Conservation (phyloP, 139 green algal species). For the Volvox reticuliferus region DNA sequence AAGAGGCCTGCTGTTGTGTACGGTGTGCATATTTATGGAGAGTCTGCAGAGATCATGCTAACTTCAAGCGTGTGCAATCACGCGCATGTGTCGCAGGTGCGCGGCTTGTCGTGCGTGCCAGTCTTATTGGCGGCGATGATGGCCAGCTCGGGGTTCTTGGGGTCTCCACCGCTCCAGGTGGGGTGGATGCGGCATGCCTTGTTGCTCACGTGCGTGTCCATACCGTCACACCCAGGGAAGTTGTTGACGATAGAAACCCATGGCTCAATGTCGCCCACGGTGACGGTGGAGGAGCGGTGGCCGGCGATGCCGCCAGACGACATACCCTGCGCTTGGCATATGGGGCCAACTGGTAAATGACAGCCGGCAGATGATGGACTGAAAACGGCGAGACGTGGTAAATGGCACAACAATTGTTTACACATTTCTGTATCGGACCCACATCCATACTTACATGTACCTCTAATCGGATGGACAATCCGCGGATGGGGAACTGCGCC, state of each 20-base stretch:
- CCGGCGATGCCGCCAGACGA: constrained; percentile 26
- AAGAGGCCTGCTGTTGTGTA: too few species aligned
- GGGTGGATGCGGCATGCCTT: not conserved
- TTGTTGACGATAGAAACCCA: constrained; percentile 14
- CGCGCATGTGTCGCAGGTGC: constrained; percentile 16
- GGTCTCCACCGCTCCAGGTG: not conserved
- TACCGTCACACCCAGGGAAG: constrained; percentile 42
- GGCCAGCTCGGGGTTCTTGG: not conserved
- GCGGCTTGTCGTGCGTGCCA: constrained; percentile 30
- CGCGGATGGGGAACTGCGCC: constrained; percentile 27
- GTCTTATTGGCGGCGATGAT: not conserved
- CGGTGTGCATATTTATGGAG: too few species aligned
- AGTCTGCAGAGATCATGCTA: too few species aligned
- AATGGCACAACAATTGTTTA: too few species aligned
- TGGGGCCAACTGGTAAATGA: not conserved
- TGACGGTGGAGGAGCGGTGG: constrained; percentile 42
- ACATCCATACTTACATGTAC: not conserved
- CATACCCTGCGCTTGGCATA: constrained; percentile 24
- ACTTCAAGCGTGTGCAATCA: not conserved
- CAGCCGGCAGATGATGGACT: too few species aligned
- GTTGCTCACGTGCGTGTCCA: constrained; percentile 16
- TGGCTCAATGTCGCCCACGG: constrained; percentile 27
- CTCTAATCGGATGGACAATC: constrained; percentile 26
- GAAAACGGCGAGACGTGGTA: too few species aligned
- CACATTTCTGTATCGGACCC: not conserved